These are phyloP conservation scores for Umbellularia californica DNA, from an alignment of 164 flowering plant genomes.

Conservation along the genomic window DNA sequence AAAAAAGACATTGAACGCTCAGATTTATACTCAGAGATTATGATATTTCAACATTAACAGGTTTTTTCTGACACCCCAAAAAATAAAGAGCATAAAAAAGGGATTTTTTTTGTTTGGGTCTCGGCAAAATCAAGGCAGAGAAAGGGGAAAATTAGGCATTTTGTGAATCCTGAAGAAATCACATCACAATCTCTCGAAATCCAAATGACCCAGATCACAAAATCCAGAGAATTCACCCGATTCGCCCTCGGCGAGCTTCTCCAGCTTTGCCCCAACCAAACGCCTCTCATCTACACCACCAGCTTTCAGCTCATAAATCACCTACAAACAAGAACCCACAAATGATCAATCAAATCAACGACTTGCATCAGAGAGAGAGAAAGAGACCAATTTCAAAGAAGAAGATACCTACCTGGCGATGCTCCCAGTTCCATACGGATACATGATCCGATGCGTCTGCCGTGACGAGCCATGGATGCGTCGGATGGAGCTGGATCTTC, in stretches of 20 bases:
- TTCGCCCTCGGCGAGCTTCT: conserved; percentile 99
- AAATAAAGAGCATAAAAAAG: no score
- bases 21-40: no score
- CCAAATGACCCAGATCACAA: no score
- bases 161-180: no score
- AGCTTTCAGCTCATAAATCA: conserved; percentile 91
- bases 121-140: no score
- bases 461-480: conserved; percentile 98
- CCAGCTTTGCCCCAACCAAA: conserved; percentile 90
- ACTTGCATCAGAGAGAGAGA: not conserved
- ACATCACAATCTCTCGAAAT: no score
- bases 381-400: not conserved
- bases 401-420: conserved; percentile 60
- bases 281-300: conserved; percentile 98
- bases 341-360: not conserved
- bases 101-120: no score
- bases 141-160: no score
- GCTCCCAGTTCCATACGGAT: conserved; percentile 99
- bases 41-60: no score
- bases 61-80: no score
- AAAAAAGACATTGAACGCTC: no score
- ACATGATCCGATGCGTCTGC: conserved; percentile 96
- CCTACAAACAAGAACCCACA: conserved; percentile 28
- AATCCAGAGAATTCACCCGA: conserved; percentile 38
- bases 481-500: conserved; percentile 87